Conservation (phyloP, 1,139 yeast genomes). For the Starmera stellimalicola region DNA sequence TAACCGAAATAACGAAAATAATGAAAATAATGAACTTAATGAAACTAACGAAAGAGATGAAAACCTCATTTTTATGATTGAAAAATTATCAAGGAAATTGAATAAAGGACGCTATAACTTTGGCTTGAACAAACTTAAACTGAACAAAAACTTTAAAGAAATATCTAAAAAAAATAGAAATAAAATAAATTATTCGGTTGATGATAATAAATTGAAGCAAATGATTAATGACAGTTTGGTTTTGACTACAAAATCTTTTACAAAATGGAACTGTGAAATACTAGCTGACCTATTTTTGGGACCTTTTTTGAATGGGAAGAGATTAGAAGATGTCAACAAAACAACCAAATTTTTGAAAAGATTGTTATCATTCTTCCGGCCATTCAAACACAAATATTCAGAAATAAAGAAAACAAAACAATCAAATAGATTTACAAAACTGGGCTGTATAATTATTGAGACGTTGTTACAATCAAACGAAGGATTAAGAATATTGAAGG, state of each 20-base stretch:
- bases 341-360: constrained; percentile 84
- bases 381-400: constrained; percentile 81
- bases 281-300: constrained; percentile 66
- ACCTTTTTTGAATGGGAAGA: constrained; percentile 59
- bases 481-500: constrained; percentile 57
- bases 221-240: constrained; percentile 64
- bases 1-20: neutral
- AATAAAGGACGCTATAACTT: constrained; percentile 27
- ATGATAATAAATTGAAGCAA: constrained; percentile 61
- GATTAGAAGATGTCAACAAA: constrained; percentile 69
- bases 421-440: constrained; percentile 46
- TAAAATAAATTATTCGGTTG: constrained; percentile 44
- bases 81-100: constrained; percentile 33
- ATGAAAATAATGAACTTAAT: neutral
- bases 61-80: constrained; percentile 23
- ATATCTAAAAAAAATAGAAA: constrained; percentile 33
- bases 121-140: constrained; percentile 21
- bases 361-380: constrained; percentile 78
- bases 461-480: constrained; percentile 52
- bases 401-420: constrained; percentile 42
- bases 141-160: constrained; percentile 21
- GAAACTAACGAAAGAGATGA: constrained; percentile 1
- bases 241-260: constrained; percentile 65
- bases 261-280: constrained; percentile 84
- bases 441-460: constrained; percentile 67